These are phyloP conservation scores for Pythium coloratum DNA, from an alignment of 352 stramenopile genomes.

Conservation along the genomic window DNA sequence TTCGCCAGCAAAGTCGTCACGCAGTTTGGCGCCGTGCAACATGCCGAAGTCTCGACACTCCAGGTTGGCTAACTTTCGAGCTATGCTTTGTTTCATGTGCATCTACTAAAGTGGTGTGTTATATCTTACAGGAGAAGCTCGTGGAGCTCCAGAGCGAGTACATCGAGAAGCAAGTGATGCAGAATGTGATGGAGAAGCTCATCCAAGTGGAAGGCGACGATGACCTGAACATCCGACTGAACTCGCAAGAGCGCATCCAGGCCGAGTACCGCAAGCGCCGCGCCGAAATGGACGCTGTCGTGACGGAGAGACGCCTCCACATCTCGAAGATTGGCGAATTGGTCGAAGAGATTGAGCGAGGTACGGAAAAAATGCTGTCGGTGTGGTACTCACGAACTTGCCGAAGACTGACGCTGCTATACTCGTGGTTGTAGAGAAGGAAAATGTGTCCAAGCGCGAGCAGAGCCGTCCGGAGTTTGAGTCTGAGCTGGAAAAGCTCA, in stretches of 20 bases:
- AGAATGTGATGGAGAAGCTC: constrained; percentile 76
- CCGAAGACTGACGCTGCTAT: not conserved
- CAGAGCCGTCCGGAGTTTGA: constrained; percentile 38
- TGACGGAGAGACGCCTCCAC: constrained; percentile 42
- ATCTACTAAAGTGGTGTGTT: not conserved
- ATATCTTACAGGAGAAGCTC: constrained; percentile 35
- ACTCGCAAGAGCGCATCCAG: constrained; percentile 27
- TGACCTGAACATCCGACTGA: constrained; percentile 38
- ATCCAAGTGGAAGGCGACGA: constrained; percentile 53
- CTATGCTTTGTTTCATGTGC: not conserved
- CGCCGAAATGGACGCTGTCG: constrained; percentile 40
- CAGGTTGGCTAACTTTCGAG: constrained; percentile 10
- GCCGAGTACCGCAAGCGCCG: constrained; percentile 44
- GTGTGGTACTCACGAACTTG: too few relatives aligned
- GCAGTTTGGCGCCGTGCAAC: constrained; percentile 14
- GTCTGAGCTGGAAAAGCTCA: constrained; percentile 51
- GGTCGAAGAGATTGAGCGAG: constrained; percentile 42
- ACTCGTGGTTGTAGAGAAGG: constrained; percentile 37
- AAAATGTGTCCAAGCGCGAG: constrained; percentile 46
- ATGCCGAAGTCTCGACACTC: constrained; percentile 23
- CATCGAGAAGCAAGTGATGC: constrained; percentile 60
- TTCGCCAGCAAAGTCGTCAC: constrained; percentile 38
- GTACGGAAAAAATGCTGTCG: constrained; percentile 11
- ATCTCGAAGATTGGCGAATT: constrained; percentile 46
- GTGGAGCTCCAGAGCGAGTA: constrained; percentile 51